Evolutionary conservation across 164 flowering plant species (phyloP).

Genomic region (Magnolia changhungtana): DNA sequence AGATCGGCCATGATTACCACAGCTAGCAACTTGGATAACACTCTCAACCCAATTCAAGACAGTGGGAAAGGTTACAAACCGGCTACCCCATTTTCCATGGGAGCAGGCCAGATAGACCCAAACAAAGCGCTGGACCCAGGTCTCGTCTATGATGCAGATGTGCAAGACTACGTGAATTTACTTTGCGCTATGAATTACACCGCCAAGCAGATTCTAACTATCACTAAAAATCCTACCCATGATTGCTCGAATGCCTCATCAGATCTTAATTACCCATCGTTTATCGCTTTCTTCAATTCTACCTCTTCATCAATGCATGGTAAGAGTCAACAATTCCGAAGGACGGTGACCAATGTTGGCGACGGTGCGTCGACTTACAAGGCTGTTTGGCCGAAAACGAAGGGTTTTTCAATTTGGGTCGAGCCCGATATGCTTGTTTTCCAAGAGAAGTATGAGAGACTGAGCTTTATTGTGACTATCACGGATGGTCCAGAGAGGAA

Average conservation of each 20-base stretch:
- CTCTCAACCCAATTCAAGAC: too few species aligned
- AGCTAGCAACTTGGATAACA: too few species aligned
- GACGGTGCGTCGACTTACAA: slow-evolving; percentile 32
- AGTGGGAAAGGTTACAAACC: slow-evolving; percentile 1
- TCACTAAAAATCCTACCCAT: slow-evolving; percentile 28
- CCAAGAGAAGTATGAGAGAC: slow-evolving; percentile 30
- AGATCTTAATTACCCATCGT: slow-evolving; percentile 60
- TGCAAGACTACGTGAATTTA: slow-evolving; percentile 37
- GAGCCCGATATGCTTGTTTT: slow-evolving; percentile 35
- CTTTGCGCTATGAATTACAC: slow-evolving; percentile 48
- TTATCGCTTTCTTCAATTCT: slow-evolving; percentile 28
- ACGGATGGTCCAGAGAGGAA: not conserved
- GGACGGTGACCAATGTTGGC: slow-evolving; percentile 52
- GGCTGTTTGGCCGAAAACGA: slow-evolving; percentile 21
- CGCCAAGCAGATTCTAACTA: slow-evolving; percentile 29
- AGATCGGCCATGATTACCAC: too few species aligned
- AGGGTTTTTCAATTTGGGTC: slow-evolving; percentile 21
- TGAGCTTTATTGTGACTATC: slow-evolving; percentile 25
- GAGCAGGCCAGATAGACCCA: not conserved
- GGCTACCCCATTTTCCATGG: not conserved
- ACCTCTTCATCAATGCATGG: not conserved
- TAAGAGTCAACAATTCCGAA: slow-evolving; percentile 16
- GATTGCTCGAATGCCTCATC: slow-evolving; percentile 21
- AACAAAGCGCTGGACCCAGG: slow-evolving; percentile 33
- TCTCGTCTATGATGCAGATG: slow-evolving; percentile 33